Percentiles rank a stretch among this genome's conserved stretches.
These are phyloP conservation scores for Cryphonectria carpinicola DNA, from an alignment of 2,329 filamentous ascomycete genomes.

Conservation along the genomic window DNA sequence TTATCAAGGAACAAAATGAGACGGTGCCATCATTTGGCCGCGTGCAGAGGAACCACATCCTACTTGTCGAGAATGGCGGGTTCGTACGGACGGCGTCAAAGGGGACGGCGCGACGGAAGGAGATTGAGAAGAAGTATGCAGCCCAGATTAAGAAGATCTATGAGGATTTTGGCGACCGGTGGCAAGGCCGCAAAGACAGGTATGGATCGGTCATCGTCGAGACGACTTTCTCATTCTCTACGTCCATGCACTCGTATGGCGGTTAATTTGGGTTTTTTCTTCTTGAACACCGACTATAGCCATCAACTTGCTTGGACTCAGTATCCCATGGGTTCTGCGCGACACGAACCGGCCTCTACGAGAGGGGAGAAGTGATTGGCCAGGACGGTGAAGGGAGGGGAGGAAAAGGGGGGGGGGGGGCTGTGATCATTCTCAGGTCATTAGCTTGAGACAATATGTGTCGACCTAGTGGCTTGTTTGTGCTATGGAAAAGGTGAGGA, in stretches of 20 bases:
- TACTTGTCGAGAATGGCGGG: conserved; percentile 11
- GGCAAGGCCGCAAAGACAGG: conserved; percentile 20
- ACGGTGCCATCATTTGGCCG: conserved; percentile 15
- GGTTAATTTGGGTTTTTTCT: background rate
- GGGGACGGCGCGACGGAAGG: conserved; percentile 20
- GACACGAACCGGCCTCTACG: background rate
- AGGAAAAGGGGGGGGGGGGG: background rate
- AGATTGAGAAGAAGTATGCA: conserved; percentile 19
- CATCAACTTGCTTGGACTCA: background rate
- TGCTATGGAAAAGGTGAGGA: background rate
- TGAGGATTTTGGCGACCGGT: conserved; percentile 18
- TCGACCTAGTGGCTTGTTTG: background rate
- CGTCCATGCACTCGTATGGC: background rate
- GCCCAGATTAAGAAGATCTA: conserved; percentile 16
- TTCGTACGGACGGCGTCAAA: conserved; percentile 23
- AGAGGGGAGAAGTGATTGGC: background rate
- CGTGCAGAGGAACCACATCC: conserved; percentile 20
- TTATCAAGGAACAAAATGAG: conserved; percentile 14
- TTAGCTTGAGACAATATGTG: background rate
- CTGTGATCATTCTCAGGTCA: background rate
- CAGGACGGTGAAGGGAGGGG: background rate
- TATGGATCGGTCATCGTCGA: conserved; percentile 19
- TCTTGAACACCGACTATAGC: background rate
- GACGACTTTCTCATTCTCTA: conserved; percentile 15
- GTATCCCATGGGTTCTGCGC: background rate